These are phyloP conservation scores for Wickerhamiella bombiphila DNA, from an alignment of 805 yeast genomes.

Conservation along the genomic window DNA sequence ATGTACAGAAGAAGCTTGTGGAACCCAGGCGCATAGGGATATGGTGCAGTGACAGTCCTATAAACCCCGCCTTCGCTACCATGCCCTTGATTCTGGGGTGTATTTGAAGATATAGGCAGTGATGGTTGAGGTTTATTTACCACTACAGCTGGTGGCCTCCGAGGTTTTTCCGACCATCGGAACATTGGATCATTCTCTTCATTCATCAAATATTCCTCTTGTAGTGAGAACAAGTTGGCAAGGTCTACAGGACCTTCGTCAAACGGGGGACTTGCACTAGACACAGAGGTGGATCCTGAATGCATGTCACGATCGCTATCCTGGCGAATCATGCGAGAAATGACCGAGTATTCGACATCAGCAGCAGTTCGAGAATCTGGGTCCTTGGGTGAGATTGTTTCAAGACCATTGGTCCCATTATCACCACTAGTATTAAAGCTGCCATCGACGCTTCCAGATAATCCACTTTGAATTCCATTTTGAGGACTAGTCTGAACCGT, in stretches of 20 bases:
- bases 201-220: neutral
- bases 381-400: neutral
- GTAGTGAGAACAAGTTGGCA: constrained; percentile 1
- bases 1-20: constrained; percentile 67
- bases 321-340: constrained; percentile 1
- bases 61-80: constrained; percentile 32
- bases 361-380: neutral
- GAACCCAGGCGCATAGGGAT: constrained; percentile 80
- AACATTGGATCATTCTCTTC: neutral
- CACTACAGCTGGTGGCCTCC: neutral
- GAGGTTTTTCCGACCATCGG: neutral
- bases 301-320: neutral
- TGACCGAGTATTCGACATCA: constrained; percentile 1
- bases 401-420: neutral
- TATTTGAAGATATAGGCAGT: neutral
- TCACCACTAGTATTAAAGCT: no score
- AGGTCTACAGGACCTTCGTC: constrained; percentile 1
- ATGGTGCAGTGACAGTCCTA: constrained; percentile 58
- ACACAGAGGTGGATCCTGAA: neutral
- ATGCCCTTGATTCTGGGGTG: neutral
- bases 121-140: neutral
- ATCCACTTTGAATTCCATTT: no score
- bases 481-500: neutral
- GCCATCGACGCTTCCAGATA: no score
- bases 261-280: neutral